A percentile compares a stretch with the other conserved stretches of the same genome.
phyloP scores from a whole-genome alignment of 768 basidiomycete species.

The Brasilioporus rufonigricans region DNA sequence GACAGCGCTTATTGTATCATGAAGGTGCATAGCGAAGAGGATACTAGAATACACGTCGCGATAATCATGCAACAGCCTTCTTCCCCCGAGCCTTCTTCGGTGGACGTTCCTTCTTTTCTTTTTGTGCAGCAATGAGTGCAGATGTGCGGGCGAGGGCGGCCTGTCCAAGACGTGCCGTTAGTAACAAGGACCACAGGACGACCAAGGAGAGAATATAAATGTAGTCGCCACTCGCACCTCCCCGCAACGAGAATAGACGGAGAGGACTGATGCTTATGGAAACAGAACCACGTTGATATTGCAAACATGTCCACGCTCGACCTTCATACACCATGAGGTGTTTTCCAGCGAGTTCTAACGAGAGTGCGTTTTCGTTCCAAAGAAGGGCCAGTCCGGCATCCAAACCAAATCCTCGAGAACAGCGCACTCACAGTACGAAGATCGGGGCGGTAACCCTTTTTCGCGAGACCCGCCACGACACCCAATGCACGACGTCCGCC shows the following conservation, averaged over 20 bases:
- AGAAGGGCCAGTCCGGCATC: background rate
- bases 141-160: slow-evolving; percentile 76
- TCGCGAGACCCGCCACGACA: slow-evolving; percentile 56
- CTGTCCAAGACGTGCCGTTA: slow-evolving; percentile 37
- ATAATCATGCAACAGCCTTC: slow-evolving; percentile 41
- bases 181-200: slow-evolving; percentile 47
- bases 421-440: slow-evolving; percentile 63
- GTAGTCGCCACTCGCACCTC: slow-evolving; percentile 34
- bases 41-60: slow-evolving; percentile 26
- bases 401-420: background rate
- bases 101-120: slow-evolving; percentile 63
- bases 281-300: slow-evolving; percentile 47
- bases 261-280: slow-evolving; percentile 22
- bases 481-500: slow-evolving; percentile 71
- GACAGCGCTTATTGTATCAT: slow-evolving; percentile 18
- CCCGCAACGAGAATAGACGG: slow-evolving; percentile 24
- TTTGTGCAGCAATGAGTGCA: slow-evolving; percentile 66
- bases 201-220: slow-evolving; percentile 9
- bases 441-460: slow-evolving; percentile 74
- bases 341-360: slow-evolving; percentile 90
- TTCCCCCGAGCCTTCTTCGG: slow-evolving; percentile 76
- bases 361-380: slow-evolving; percentile 57
- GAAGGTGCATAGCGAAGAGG: slow-evolving; percentile 18
- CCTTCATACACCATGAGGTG: slow-evolving; percentile 68
- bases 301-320: slow-evolving; percentile 94